Percentiles rank a stretch among this genome's conserved stretches.
Evolutionary conservation across 306 rosid species (phyloP).

Genomic region (Albizia julibrissin): DNA sequence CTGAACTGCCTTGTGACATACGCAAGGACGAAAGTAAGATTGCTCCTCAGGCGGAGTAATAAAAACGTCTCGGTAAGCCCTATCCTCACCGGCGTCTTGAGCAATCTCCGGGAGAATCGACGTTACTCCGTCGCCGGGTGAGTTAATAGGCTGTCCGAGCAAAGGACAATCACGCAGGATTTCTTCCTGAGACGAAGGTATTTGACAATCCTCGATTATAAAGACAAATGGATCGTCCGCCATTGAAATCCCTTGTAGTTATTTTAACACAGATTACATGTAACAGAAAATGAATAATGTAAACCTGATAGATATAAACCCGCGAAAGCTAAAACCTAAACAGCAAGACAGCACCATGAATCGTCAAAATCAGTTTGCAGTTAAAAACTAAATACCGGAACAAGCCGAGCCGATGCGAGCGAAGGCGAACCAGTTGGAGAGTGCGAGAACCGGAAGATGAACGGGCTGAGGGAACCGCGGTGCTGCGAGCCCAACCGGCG

Average conservation of each 20-base stretch:
- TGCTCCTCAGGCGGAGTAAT: conserved; percentile 57
- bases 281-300: not conserved
- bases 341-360: not conserved
- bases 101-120: conserved; percentile 39
- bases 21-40: not conserved
- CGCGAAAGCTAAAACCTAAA: not conserved
- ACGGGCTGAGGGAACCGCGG: not conserved
- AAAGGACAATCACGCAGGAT: conserved; percentile 21
- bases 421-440: not conserved
- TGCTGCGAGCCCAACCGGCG: not conserved
- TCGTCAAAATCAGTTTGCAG: not conserved
- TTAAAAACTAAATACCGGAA: not conserved
- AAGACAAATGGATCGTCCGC: conserved; percentile 22
- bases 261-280: not conserved
- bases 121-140: not conserved
- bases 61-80: conserved; percentile 43
- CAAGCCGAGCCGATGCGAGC: not conserved
- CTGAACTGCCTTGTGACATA: not conserved
- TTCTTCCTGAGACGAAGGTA: conserved; percentile 40
- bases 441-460: not conserved
- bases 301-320: not conserved
- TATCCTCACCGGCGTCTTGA: not conserved
- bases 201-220: conserved; percentile 4
- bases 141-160: not conserved
- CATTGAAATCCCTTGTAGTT: not conserved